A percentile compares a stretch with the other conserved stretches of the same genome.
phyloP scores from a whole-genome alignment of 257 asterid genomes.

The Nicotiana benthamiana region DNA sequence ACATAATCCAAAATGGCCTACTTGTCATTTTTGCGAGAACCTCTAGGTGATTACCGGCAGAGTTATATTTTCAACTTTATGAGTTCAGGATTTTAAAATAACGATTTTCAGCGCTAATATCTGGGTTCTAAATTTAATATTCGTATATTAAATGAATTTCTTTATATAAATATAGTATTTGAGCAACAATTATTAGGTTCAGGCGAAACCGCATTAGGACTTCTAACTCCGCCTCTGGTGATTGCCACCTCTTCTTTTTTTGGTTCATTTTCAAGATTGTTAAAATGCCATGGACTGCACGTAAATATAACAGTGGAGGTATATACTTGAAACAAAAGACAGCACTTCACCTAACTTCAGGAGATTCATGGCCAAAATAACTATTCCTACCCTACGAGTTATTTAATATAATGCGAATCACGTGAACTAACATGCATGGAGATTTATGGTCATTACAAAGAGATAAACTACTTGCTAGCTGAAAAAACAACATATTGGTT shows the following conservation, averaged over 20 bases:
- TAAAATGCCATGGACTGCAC: background rate
- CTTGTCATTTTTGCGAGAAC: background rate
- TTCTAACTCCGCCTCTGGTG: too few relatives aligned
- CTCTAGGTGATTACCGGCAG: background rate
- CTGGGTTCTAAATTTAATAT: too few relatives aligned
- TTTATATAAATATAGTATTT: too few relatives aligned
- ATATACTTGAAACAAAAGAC: background rate
- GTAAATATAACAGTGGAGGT: background rate
- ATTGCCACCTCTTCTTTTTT: background rate
- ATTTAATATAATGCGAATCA: background rate
- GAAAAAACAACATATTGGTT: background rate
- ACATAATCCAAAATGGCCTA: background rate
- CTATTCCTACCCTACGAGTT: too few relatives aligned
- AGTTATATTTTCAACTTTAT: too few relatives aligned
- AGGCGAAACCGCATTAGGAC: too few relatives aligned
- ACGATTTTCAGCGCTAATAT: too few relatives aligned
- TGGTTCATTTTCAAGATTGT: background rate
- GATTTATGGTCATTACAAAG: background rate
- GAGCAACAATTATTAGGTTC: too few relatives aligned
- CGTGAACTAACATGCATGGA: constrained; percentile 3
- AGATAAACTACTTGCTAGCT: background rate
- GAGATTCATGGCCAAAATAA: constrained; percentile 11
- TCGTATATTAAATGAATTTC: too few relatives aligned
- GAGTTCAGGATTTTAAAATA: too few relatives aligned
- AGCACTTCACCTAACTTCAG: constrained; percentile 11